phyloP scores from a whole-genome alignment of 2,329 filamentous ascomycete genomes.

The Fusarium siculi region DNA sequence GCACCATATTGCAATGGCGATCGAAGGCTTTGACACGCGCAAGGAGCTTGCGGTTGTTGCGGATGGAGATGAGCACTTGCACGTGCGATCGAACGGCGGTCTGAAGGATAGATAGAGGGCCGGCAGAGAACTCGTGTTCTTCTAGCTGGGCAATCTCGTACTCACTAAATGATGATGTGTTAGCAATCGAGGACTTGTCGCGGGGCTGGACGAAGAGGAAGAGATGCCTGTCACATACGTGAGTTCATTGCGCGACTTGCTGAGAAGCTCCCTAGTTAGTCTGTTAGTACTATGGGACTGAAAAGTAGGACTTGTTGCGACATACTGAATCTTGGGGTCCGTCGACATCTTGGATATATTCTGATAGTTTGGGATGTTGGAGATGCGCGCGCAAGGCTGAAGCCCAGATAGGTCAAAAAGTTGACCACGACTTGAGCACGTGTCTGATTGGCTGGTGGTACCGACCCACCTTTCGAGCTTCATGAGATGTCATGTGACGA shows the following conservation, averaged over 20 bases:
- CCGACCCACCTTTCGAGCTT: not conserved
- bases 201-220: conserved; percentile 17
- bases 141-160: conserved; percentile 84
- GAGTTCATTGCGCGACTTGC: conserved; percentile 88
- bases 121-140: conserved; percentile 66
- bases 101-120: conserved; percentile 86
- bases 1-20: conserved; percentile 98
- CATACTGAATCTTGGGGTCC: conserved; percentile 78
- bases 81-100: conserved; percentile 94
- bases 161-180: conserved; percentile 67
- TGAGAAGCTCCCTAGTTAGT: conserved; percentile 78
- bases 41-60: conserved; percentile 97
- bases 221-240: conserved; percentile 69
- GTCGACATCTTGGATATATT: conserved; percentile 59
- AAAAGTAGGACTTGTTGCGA: conserved; percentile 7
- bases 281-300: conserved; percentile 42
- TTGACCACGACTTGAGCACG: conserved; percentile 29
- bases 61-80: conserved; percentile 96
- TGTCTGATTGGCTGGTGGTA: conserved; percentile 44
- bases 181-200: conserved; percentile 35
- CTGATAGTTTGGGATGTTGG: conserved; percentile 31
- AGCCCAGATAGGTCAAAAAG: conserved; percentile 48
- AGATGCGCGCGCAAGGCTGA: conserved; percentile 50
- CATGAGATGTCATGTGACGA: conserved; percentile 36
- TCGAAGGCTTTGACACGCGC: conserved; percentile 99